Conservation (phyloP, 2,329 filamentous ascomycete genomes). For the Fusarium tuaranense region DNA sequence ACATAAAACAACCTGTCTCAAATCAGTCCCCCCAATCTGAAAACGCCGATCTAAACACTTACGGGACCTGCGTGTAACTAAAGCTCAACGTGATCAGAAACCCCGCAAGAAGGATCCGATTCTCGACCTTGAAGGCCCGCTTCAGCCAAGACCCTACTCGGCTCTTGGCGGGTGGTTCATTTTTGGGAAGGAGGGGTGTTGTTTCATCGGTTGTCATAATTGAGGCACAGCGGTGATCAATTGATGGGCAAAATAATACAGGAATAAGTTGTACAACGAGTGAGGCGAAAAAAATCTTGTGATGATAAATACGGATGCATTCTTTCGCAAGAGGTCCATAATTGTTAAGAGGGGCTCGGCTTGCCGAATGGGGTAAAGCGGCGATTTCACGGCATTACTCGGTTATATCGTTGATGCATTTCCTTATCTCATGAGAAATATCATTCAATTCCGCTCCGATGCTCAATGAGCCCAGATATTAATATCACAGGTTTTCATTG, state of each 20-base stretch:
- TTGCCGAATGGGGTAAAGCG: constrained; percentile 25
- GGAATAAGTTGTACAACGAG: background rate
- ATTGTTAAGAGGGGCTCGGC: constrained; percentile 25
- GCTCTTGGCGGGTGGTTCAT: constrained; percentile 5
- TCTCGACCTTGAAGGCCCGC: constrained; percentile 48
- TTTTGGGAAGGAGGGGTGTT: constrained; percentile 38
- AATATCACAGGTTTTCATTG: background rate
- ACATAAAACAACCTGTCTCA: constrained; percentile 66
- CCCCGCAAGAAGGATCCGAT: constrained; percentile 66
- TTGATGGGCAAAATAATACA: background rate
- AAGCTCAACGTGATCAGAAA: constrained; percentile 69
- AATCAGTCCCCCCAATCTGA: constrained; percentile 5
- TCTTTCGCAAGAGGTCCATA: constrained; percentile 11
- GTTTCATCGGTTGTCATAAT: constrained; percentile 39
- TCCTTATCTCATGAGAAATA: background rate
- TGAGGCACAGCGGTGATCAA: background rate
- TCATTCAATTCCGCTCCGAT: background rate
- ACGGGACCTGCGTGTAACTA: constrained; percentile 63
- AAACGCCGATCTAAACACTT: constrained; percentile 35
- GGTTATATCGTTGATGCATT: constrained; percentile 9
- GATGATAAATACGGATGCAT: constrained; percentile 32
- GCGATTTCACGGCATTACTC: constrained; percentile 12
- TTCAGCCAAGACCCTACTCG: constrained; percentile 28
- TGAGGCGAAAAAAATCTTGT: constrained; percentile 12
- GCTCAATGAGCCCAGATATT: background rate